Evolutionary conservation across 768 basidiomycete species (phyloP), one percentile per base, ranked within the genome.

Genomic region (Boletus sensibilis): DNA sequence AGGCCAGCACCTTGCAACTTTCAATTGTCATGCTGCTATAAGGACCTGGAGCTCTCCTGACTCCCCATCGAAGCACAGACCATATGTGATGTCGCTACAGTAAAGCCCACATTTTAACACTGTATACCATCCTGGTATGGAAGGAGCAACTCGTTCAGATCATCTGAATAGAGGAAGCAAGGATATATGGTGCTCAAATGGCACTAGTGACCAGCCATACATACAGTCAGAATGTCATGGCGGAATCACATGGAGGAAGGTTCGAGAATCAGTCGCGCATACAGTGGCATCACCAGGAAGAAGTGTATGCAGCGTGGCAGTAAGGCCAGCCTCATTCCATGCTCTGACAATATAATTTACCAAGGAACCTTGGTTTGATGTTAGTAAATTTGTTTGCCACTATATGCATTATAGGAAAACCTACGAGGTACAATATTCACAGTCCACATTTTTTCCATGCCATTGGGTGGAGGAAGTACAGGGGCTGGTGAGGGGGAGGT

Each of bases 121-220:
- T 1, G 2, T 47, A 14, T 47, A 53, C 52, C 52, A 53, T 7
- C 20, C 45, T 5, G 45, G 44, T 3, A 53, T 1, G 1, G 16
- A n/a, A 1, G 20, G 20, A n/a, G n/a, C n/a, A n/a, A n/a, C n/a
- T n/a, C n/a, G n/a, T 4, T n/a, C 1, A 2, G 8, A 1, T 14
- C 1, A 4, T 39, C 13, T 11, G 4, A 31, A 13, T 1, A n/a
- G 16, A 10, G 46, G 16, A 18, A 11, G 2, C 1, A 4, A 0
- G 12, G 6, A 6, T 1, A 33, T 23, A 2, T 1, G 29, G 12
- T 53, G 45, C 5, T 53, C 21, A 1, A 47, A 10, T 5, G 37
- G 45, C 0, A 53, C 18, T 8, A 47, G 16, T 0, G 35, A 47
- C 44, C 52, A 53, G 21, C 53, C 21, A 1, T 4, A 5, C 5